Evolutionary conservation across 2,329 filamentous ascomycete species (phyloP).

Genomic region (Xylariaceae sp.): DNA sequence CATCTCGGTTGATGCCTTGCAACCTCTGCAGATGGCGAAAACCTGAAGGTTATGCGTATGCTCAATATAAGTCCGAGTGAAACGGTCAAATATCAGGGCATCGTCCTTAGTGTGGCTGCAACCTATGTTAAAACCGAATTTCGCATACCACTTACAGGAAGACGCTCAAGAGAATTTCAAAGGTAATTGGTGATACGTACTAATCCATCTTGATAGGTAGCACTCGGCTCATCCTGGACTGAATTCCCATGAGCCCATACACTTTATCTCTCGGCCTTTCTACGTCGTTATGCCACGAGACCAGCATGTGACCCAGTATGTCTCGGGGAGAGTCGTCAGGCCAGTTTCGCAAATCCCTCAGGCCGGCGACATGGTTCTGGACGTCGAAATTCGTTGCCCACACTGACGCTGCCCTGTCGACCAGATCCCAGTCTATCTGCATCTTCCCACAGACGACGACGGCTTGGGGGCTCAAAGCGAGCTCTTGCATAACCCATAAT

Average conservation of each 20-base stretch:
- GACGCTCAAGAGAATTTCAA: neutral
- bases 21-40: slow-evolving; percentile 4
- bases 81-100: neutral
- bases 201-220: slow-evolving; percentile 1
- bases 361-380: neutral
- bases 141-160: neutral
- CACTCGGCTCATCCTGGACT: neutral
- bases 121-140: neutral
- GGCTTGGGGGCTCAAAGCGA: slow-evolving; percentile 4
- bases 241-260: slow-evolving; percentile 6
- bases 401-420: slow-evolving; percentile 1
- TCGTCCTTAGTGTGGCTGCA: neutral
- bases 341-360: slow-evolving; percentile 2
- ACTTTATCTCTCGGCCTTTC: slow-evolving; percentile 4
- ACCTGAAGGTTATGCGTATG: slow-evolving; percentile 1
- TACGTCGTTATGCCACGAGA: slow-evolving; percentile 2
- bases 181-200: neutral
- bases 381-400: neutral
- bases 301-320: slow-evolving; percentile 3
- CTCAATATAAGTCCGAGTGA: slow-evolving; percentile 3
- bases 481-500: slow-evolving; percentile 9
- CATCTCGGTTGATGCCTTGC: neutral
- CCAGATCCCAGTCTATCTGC: slow-evolving; percentile 3
- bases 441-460: slow-evolving; percentile 4
- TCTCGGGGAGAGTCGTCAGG: neutral